Evolutionary conservation across 1,284 basidiomycete species (phyloP).

Genomic region (Cystobasidium slooffiae): DNA sequence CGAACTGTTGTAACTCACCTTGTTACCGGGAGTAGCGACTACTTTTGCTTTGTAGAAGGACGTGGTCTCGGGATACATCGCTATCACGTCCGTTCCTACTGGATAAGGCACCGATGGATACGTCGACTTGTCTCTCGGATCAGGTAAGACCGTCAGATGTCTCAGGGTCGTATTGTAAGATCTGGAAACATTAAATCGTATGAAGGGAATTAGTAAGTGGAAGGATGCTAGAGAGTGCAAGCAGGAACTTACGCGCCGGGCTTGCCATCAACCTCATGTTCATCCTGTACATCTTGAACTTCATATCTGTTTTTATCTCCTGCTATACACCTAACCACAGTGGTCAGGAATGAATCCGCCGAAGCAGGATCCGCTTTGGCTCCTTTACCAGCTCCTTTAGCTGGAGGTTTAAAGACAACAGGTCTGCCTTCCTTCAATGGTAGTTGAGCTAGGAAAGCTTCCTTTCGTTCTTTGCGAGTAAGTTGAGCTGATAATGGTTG

Average conservation of each 20-base stretch:
- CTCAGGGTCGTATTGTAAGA: constrained; percentile 59
- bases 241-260: constrained; percentile 34
- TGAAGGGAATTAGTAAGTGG: too few relatives aligned
- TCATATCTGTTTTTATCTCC: constrained; percentile 57
- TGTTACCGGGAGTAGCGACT: constrained; percentile 48
- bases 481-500: constrained; percentile 12
- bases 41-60: constrained; percentile 61
- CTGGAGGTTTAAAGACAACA: constrained; percentile 57
- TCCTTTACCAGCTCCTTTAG: constrained; percentile 50
- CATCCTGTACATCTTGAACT: constrained; percentile 50
- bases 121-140: constrained; percentile 55
- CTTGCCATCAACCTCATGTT: constrained; percentile 37
- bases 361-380: constrained; percentile 44
- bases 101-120: constrained; percentile 58
- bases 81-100: constrained; percentile 58
- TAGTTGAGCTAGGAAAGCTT: constrained; percentile 53
- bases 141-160: constrained; percentile 60
- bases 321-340: constrained; percentile 56
- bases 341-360: constrained; percentile 59
- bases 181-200: constrained; percentile 44
- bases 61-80: constrained; percentile 62
- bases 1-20: constrained; percentile 41
- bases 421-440: constrained; percentile 58
- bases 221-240: constrained; percentile 7
- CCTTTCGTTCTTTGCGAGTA: constrained; percentile 15